These are phyloP conservation scores for Chlamydomonas urium DNA, from an alignment of 139 green algal genomes.

Conservation along the genomic window DNA sequence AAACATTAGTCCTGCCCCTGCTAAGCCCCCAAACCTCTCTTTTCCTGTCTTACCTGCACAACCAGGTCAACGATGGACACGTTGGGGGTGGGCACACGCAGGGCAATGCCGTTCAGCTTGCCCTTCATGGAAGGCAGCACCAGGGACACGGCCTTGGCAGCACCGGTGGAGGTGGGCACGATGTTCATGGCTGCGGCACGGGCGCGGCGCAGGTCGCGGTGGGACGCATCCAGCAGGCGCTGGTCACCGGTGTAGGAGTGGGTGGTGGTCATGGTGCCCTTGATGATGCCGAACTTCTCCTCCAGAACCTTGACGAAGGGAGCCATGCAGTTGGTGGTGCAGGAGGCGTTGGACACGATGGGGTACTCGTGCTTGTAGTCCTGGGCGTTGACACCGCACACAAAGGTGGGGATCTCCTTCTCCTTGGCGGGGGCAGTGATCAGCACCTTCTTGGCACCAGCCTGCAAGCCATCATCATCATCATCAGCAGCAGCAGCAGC, in stretches of 20 bases:
- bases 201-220: conserved; percentile 95
- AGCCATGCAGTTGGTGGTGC: conserved; percentile 99
- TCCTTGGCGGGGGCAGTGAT: conserved; percentile 99
- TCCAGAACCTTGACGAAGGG: conserved; percentile 99
- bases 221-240: conserved; percentile 95
- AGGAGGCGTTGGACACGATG: conserved; percentile 98
- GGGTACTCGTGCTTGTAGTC: conserved; percentile 85
- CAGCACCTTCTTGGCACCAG: conserved; percentile 98
- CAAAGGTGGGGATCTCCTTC: conserved; percentile 95
- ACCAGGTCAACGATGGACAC: conserved; percentile 98
- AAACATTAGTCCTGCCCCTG: too few relatives aligned
- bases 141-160: conserved; percentile 96
- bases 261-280: conserved; percentile 99
- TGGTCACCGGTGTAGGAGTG: conserved; percentile 99
- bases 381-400: conserved; percentile 93
- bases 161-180: conserved; percentile 97
- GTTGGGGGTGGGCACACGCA: conserved; percentile 97
- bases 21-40: too few relatives aligned
- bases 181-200: conserved; percentile 98
- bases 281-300: conserved; percentile 99
- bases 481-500: too few relatives aligned
- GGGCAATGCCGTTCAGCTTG: conserved; percentile 96
- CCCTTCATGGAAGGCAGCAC: conserved; percentile 92
- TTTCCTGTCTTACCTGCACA: conserved; percentile 83
- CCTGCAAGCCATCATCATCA: too few relatives aligned